Evolutionary conservation across 306 rosid species (phyloP).

Genomic region (Cucurbita moschata): DNA sequence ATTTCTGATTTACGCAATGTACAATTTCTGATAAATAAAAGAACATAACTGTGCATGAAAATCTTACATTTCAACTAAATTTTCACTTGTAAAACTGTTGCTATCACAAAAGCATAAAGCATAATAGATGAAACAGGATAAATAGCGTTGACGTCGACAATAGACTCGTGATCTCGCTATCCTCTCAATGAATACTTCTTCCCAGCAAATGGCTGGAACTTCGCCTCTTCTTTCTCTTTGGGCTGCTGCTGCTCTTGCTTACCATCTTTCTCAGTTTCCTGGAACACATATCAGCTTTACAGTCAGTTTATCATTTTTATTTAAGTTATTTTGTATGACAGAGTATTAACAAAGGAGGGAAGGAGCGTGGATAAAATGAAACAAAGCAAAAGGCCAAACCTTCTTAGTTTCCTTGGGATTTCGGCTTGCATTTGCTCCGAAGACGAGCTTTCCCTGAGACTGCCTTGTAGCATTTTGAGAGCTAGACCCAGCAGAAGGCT

Average conservation of each 20-base stretch:
- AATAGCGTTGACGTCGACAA: not conserved
- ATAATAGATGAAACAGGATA: not conserved
- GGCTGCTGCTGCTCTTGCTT: conserved; percentile 47
- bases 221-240: conserved; percentile 50
- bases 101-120: not conserved
- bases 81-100: not conserved
- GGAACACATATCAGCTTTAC: conserved; percentile 5
- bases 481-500: conserved; percentile 52
- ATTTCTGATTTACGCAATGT: not conserved
- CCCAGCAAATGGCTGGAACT: conserved; percentile 71
- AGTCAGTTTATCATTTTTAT: not conserved
- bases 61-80: not conserved
- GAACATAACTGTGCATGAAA: not conserved
- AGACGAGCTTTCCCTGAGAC: conserved; percentile 86
- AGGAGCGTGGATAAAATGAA: not conserved
- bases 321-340: not conserved
- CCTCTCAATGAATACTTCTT: conserved; percentile 86
- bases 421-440: conserved; percentile 58
- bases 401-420: conserved; percentile 35
- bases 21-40: not conserved
- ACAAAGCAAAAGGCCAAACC: conserved; percentile 24
- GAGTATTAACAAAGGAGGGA: too few species aligned
- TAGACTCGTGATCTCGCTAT: conserved; percentile 20
- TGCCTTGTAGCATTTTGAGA: conserved; percentile 36
- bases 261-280: conserved; percentile 50